phyloP scores from a whole-genome alignment of 2,329 filamentous ascomycete genomes.

The Colletotrichum tabaci region DNA sequence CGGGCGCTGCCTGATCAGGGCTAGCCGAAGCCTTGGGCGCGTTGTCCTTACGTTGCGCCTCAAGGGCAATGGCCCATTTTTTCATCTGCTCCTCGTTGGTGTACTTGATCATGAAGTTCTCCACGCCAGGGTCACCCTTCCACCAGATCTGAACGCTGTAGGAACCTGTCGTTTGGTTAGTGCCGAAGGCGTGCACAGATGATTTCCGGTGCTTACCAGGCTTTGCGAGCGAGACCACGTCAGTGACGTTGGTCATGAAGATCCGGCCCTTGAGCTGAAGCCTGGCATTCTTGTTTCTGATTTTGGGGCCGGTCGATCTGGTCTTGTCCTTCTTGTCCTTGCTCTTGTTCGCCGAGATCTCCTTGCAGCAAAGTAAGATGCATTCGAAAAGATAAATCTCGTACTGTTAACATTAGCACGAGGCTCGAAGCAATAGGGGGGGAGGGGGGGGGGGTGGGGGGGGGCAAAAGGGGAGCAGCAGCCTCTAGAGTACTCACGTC shows the following conservation, averaged over 20 bases:
- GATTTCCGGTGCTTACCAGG: constrained; percentile 75
- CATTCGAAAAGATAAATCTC: constrained; percentile 98
- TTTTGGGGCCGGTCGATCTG: constrained; percentile 69
- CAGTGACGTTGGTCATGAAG: constrained; percentile 99
- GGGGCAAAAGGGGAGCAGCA: too few relatives aligned
- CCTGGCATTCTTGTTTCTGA: constrained; percentile 79
- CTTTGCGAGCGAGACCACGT: constrained; percentile 89
- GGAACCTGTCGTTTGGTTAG: constrained; percentile 72
- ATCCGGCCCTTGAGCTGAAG: constrained; percentile 96
- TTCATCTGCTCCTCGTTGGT: constrained; percentile 92
- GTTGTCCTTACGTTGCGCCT: constrained; percentile 79
- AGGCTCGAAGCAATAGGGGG: not conserved
- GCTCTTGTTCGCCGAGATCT: constrained; percentile 86
- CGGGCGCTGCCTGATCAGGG: constrained; percentile 71
- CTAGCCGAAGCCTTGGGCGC: constrained; percentile 63
- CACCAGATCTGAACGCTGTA: constrained; percentile 98
- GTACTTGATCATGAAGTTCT: constrained; percentile 97
- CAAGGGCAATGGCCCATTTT: constrained; percentile 88
- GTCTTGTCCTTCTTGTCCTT: constrained; percentile 83
- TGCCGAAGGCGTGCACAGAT: not conserved
- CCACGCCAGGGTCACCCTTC: constrained; percentile 95
- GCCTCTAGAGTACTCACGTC: constrained; percentile 73
- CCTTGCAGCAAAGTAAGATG: constrained; percentile 97
- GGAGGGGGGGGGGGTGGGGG: too few relatives aligned
- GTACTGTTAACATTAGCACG: constrained; percentile 72